phyloP scores from a whole-genome alignment of 1,284 basidiomycete species.

The Sutorius eximius region DNA sequence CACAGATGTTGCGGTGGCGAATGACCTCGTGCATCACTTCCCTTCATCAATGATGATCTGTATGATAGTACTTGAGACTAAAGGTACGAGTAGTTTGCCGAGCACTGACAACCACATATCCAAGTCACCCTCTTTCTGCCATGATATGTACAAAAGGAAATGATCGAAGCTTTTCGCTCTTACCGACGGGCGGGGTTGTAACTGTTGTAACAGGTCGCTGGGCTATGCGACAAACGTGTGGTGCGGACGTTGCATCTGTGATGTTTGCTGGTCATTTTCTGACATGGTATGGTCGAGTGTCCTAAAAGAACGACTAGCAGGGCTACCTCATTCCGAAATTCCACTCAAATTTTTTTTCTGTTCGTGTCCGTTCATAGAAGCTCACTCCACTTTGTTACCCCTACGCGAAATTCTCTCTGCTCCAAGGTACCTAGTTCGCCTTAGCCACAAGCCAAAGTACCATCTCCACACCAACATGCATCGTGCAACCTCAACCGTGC shows the following conservation, averaged over 20 bases:
- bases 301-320: background rate
- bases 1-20: conserved; percentile 17
- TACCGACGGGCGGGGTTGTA: conserved; percentile 6
- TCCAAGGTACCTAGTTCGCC: conserved; percentile 1
- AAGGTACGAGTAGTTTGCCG: conserved; percentile 22
- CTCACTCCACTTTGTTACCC: background rate
- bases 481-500: conserved; percentile 6
- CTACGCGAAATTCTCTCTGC: conserved; percentile 1
- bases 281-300: conserved; percentile 4
- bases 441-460: background rate
- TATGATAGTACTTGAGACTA: conserved; percentile 14
- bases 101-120: conserved; percentile 17
- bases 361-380: conserved; percentile 3
- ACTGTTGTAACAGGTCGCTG: conserved; percentile 9
- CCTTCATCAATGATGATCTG: conserved; percentile 21
- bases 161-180: conserved; percentile 10
- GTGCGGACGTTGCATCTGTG: conserved; percentile 17
- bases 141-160: conserved; percentile 11
- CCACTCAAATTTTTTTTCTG: conserved; percentile 4
- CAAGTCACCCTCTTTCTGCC: conserved; percentile 18
- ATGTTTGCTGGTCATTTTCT: conserved; percentile 11
- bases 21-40: conserved; percentile 27
- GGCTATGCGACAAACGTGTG: conserved; percentile 16
- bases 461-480: conserved; percentile 3
- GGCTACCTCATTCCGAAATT: background rate